phyloP scores from a whole-genome alignment of 352 stramenopile genomes.

The Phytophthora lateralis region DNA sequence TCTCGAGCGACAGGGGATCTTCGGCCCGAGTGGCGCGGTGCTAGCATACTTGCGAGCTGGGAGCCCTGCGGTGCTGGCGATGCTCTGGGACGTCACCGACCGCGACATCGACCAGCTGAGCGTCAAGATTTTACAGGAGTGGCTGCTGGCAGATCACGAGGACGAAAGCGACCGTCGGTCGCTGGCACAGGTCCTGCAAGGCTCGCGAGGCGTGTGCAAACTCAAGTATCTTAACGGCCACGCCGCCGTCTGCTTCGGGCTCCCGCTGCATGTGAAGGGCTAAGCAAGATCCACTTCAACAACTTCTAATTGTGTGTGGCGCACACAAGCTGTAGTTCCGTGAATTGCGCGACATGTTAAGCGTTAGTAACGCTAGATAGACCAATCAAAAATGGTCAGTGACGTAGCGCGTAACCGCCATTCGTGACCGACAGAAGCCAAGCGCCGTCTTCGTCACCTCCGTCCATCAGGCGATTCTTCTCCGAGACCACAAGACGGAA shows the following conservation, averaged over 20 bases:
- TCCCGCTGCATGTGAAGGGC: conserved; percentile 71
- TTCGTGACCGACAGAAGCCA: conserved; percentile 19
- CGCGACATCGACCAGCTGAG: conserved; percentile 96
- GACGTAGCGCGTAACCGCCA: conserved; percentile 40
- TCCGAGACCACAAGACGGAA: conserved; percentile 9
- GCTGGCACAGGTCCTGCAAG: conserved; percentile 74
- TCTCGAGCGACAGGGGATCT: conserved; percentile 85
- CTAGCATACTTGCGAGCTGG: conserved; percentile 94
- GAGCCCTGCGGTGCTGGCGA: conserved; percentile 95
- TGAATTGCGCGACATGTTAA: conserved; percentile 27
- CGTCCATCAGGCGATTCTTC: conserved; percentile 14
- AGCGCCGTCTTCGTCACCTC: conserved; percentile 29
- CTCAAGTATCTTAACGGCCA: conserved; percentile 94
- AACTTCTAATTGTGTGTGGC: conserved; percentile 21
- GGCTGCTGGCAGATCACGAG: conserved; percentile 64
- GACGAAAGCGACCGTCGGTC: conserved; percentile 33
- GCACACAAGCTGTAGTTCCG: conserved; percentile 30
- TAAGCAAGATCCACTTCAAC: conserved; percentile 31
- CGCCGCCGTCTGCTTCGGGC: conserved; percentile 95
- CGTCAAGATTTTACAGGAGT: conserved; percentile 59
- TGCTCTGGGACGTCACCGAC: conserved; percentile 99
- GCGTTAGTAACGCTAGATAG: conserved; percentile 23
- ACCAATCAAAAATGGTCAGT: conserved; percentile 31
- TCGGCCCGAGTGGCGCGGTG: conserved; percentile 94
- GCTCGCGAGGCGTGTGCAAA: conserved; percentile 90